Conservation (phyloP, 805 yeast genomes). For the Metschnikowia matae region DNA sequence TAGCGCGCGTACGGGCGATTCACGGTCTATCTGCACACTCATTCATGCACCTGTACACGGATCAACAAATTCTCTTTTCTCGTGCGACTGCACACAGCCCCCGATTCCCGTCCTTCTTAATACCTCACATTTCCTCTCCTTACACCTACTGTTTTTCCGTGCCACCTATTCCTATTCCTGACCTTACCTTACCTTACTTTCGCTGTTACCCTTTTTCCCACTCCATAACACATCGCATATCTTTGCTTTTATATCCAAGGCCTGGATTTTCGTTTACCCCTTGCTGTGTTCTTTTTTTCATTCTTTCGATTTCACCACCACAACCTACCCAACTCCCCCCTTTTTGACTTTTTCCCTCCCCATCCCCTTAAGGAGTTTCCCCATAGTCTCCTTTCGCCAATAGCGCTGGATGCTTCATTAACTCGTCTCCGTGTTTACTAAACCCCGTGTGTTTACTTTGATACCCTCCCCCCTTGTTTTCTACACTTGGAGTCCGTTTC, state of each 20-base stretch:
- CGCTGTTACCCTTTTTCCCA: neutral
- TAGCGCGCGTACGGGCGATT: neutral
- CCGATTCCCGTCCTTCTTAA: neutral
- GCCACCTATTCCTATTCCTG: no score
- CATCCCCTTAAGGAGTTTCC: neutral
- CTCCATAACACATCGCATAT: neutral
- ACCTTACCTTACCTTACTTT: neutral
- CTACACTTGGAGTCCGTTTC: no score
- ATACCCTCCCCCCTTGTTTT: no score
- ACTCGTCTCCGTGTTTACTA: neutral
- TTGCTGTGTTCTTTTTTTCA: no score
- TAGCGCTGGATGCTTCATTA: neutral
- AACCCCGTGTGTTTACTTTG: no score
- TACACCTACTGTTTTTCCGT: constrained; percentile 1
- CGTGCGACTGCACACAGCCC: neutral
- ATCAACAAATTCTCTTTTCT: neutral
- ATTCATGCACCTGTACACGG: neutral
- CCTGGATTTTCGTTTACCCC: no score
- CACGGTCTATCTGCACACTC: neutral
- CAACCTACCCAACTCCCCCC: neutral
- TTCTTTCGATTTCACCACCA: neutral
- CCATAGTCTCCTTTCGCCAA: neutral
- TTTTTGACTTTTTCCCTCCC: neutral
- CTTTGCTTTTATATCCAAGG: neutral
- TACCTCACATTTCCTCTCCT: constrained; percentile 2